Evolutionary conservation across 2,329 filamentous ascomycete genomes (phyloP).

Genomic region (Hypoxylon sp.): DNA sequence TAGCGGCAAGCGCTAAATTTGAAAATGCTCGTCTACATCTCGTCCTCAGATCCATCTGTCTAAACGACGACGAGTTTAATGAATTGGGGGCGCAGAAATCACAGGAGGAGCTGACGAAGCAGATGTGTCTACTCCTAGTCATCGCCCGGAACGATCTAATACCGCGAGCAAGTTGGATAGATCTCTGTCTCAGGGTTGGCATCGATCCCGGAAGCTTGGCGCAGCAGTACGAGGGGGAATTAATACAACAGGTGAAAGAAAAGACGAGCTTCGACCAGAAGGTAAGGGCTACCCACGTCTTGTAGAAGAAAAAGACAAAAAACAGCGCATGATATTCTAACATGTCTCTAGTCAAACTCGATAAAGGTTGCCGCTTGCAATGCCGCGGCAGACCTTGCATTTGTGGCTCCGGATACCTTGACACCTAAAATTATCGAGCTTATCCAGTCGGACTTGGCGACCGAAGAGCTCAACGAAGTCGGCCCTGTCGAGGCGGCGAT

Average conservation of each 20-base stretch:
- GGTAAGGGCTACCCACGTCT: slow-evolving; percentile 40
- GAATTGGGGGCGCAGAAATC: slow-evolving; percentile 54
- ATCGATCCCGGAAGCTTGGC: slow-evolving; percentile 85
- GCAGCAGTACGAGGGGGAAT: slow-evolving; percentile 65
- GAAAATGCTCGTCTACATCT: slow-evolving; percentile 70
- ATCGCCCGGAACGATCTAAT: slow-evolving; percentile 81
- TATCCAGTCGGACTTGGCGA: slow-evolving; percentile 76
- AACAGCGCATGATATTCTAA: slow-evolving; percentile 28
- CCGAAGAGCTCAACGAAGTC: slow-evolving; percentile 72
- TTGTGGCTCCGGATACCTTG: slow-evolving; percentile 86
- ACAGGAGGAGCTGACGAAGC: slow-evolving; percentile 64
- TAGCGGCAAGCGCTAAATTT: slow-evolving; percentile 70
- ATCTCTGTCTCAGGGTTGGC: slow-evolving; percentile 79
- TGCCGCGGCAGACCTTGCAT: slow-evolving; percentile 89
- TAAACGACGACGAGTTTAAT: slow-evolving; percentile 59
- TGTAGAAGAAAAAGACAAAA: too few species aligned
- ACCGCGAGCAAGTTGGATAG: slow-evolving; percentile 85
- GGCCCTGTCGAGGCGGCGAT: slow-evolving; percentile 92
- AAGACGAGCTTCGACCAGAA: slow-evolving; percentile 57
- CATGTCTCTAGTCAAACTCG: slow-evolving; percentile 43
- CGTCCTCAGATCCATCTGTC: slow-evolving; percentile 69
- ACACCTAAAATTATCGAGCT: slow-evolving; percentile 78
- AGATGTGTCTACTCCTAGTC: slow-evolving; percentile 80
- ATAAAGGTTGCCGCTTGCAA: slow-evolving; percentile 78
- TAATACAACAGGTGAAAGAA: slow-evolving; percentile 72